Percentiles rank a stretch among this genome's conserved stretches.
Evolutionary conservation across 441 rosid genomes (phyloP).

Genomic region (Raphanus hybrid): DNA sequence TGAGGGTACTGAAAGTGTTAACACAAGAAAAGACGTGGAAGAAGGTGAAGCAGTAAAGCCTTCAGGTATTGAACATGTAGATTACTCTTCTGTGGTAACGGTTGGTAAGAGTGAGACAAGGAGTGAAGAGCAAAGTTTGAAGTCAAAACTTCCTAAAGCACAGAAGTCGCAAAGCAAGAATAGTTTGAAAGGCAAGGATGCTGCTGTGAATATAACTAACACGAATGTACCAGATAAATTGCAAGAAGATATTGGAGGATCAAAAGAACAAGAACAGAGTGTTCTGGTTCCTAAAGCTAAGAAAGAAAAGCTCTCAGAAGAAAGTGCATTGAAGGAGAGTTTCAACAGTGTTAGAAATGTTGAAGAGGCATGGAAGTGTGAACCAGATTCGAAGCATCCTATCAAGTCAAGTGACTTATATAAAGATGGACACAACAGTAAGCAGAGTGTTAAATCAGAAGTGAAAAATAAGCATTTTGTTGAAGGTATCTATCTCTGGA

Average conservation of each 20-base stretch:
- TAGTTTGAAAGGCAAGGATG: too few species aligned
- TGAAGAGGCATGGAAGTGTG: constrained; percentile 49
- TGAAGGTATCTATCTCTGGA: constrained; percentile 68
- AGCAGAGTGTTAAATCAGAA: constrained; percentile 64
- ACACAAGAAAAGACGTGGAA: too few species aligned
- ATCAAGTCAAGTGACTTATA: constrained; percentile 50
- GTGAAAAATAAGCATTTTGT: constrained; percentile 49
- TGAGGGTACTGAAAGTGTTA: too few species aligned
- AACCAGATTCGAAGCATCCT: constrained; percentile 33
- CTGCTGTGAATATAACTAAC: too few species aligned
- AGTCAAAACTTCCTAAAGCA: too few species aligned
- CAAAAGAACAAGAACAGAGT: constrained; percentile 48
- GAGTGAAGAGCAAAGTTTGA: too few species aligned
- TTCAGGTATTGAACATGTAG: too few species aligned
- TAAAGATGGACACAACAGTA: constrained; percentile 51
- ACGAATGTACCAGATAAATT: too few species aligned
- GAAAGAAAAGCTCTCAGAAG: constrained; percentile 40
- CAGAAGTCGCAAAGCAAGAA: too few species aligned
- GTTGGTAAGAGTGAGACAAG: too few species aligned
- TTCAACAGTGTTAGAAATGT: constrained; percentile 46
- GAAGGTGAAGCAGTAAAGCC: too few species aligned
- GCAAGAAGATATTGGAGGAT: constrained; percentile 42
- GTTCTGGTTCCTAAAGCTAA: constrained; percentile 46
- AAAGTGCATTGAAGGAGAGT: constrained; percentile 50
- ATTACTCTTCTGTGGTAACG: too few species aligned